phyloP scores from a whole-genome alignment of 2,329 filamentous ascomycete species.

The Colletotrichum coccodes region DNA sequence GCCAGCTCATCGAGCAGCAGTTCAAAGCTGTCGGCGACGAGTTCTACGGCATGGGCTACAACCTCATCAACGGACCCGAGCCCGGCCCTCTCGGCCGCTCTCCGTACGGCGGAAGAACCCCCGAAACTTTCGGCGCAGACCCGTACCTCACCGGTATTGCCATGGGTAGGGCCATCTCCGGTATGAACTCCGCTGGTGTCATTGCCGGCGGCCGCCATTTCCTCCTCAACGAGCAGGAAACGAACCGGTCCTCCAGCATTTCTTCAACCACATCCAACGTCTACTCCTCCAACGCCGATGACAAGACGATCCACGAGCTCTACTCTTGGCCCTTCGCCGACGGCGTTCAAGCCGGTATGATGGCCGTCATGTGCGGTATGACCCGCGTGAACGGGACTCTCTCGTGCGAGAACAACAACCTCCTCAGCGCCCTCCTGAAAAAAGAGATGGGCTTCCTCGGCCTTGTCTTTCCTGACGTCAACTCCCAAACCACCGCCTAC shows the following conservation, averaged over 20 bases:
- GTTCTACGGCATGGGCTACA: constrained; percentile 34
- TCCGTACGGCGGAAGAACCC: constrained; percentile 67
- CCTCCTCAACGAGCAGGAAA: constrained; percentile 70
- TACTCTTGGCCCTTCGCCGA: constrained; percentile 51
- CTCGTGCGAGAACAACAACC: constrained; percentile 6
- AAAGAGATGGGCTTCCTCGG: constrained; percentile 17
- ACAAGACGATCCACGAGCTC: constrained; percentile 43
- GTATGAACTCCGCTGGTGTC: constrained; percentile 67
- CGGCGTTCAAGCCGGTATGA: constrained; percentile 65
- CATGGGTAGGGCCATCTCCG: constrained; percentile 62
- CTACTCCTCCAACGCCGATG: constrained; percentile 57
- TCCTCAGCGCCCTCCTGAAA: constrained; percentile 3
- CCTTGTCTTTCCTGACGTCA: constrained; percentile 43
- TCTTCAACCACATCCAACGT: constrained; percentile 64
- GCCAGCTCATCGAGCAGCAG: constrained; percentile 29
- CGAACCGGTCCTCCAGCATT: constrained; percentile 63
- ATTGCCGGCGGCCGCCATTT: constrained; percentile 70
- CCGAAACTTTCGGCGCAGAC: constrained; percentile 68
- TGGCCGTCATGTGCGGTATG: constrained; percentile 65
- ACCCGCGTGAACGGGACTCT: constrained; percentile 59
- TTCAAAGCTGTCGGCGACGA: constrained; percentile 32
- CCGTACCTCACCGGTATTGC: constrained; percentile 66
- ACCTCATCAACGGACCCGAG: constrained; percentile 31
- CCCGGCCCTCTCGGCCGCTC: constrained; percentile 48
- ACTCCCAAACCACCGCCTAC: constrained; percentile 63